Conservation (phyloP, 2,329 filamentous ascomycete species). For the Xenoacremonium recifei region DNA sequence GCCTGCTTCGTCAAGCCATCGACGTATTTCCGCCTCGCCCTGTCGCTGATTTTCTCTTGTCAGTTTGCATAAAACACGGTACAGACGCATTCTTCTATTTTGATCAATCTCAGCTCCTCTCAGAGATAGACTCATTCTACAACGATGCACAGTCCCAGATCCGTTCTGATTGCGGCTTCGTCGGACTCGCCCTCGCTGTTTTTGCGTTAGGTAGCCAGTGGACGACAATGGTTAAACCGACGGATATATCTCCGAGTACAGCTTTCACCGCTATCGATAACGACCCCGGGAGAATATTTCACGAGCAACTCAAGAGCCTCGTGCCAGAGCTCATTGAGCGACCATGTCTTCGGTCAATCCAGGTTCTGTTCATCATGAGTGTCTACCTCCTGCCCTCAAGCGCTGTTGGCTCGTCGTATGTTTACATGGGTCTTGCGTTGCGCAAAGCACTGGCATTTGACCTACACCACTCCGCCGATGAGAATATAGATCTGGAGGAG, state of each 20-base stretch:
- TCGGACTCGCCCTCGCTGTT: slow-evolving; percentile 24
- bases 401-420: slow-evolving; percentile 32
- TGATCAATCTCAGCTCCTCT: slow-evolving; percentile 23
- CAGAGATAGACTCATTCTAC: slow-evolving; percentile 26
- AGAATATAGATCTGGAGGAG: slow-evolving; percentile 19
- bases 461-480: slow-evolving; percentile 26
- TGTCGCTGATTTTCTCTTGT: slow-evolving; percentile 28
- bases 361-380: slow-evolving; percentile 31
- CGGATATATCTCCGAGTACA: slow-evolving; percentile 1
- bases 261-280: slow-evolving; percentile 3
- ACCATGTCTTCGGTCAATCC: slow-evolving; percentile 29
- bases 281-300: slow-evolving; percentile 31
- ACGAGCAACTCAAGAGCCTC: slow-evolving; percentile 25
- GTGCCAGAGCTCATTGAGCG: slow-evolving; percentile 34
- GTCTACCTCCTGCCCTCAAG: slow-evolving; percentile 35
- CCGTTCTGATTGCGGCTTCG: slow-evolving; percentile 22
- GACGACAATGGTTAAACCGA: slow-evolving; percentile 28
- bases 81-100: slow-evolving; percentile 30
- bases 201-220: slow-evolving; percentile 34
- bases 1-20: slow-evolving; percentile 21
- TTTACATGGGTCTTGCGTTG: slow-evolving; percentile 29
- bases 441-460: slow-evolving; percentile 28
- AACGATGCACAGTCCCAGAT: slow-evolving; percentile 14
- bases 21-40: slow-evolving; percentile 23
- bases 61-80: slow-evolving; percentile 27